Conservation (phyloP, 768 basidiomycete species). For the Panellus pusillus region DNA sequence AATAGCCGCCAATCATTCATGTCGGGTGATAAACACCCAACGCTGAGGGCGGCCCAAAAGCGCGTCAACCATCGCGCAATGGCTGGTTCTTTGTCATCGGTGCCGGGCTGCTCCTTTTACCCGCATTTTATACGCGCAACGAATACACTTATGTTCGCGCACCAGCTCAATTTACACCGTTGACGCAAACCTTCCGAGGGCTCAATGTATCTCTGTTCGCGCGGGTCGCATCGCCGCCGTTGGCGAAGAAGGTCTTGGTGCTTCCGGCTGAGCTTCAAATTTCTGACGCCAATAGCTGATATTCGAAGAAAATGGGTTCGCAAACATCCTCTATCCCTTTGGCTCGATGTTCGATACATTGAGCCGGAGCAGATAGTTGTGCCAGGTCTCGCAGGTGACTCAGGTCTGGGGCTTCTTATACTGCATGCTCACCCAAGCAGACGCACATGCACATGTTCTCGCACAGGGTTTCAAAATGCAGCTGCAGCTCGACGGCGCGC, state of each 20-base stretch:
- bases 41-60: neutral
- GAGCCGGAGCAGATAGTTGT: slow-evolving; percentile 50
- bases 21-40: neutral
- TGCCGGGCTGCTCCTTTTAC: slow-evolving; percentile 2
- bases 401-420: neutral
- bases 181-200: slow-evolving; percentile 47
- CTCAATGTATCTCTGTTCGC: slow-evolving; percentile 62
- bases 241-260: slow-evolving; percentile 48
- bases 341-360: slow-evolving; percentile 14
- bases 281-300: slow-evolving; percentile 5
- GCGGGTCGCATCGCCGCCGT: slow-evolving; percentile 46
- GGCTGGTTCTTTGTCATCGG: slow-evolving; percentile 7
- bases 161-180: slow-evolving; percentile 68
- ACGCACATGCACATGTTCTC: slow-evolving; percentile 80
- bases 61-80: slow-evolving; percentile 9
- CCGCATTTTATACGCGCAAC: slow-evolving; percentile 6
- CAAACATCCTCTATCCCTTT: neutral
- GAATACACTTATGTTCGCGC: slow-evolving; percentile 61
- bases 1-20: neutral
- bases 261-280: neutral
- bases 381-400: slow-evolving; percentile 72
- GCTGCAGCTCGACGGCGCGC: slow-evolving; percentile 59
- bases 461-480: slow-evolving; percentile 71
- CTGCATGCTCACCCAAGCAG: slow-evolving; percentile 33
- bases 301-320: slow-evolving; percentile 1